A percentile compares a stretch with the other conserved stretches of the same genome.
phyloP scores from a whole-genome alignment of 2,329 filamentous ascomycete species.

The Cladophialophora psammophila region DNA sequence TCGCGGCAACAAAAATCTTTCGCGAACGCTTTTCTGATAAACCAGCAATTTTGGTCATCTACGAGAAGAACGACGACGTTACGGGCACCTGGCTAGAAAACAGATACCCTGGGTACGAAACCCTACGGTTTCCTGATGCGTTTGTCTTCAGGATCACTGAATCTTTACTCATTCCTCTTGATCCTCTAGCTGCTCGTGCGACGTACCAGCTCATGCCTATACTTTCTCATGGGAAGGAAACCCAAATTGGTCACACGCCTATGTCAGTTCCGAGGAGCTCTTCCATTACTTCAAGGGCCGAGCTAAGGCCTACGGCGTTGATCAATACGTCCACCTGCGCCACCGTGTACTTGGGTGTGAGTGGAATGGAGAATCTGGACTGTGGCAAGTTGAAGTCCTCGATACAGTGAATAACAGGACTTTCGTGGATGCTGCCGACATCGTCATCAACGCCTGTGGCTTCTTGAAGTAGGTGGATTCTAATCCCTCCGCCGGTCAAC shows the following conservation, averaged over 20 bases:
- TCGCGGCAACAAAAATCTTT: constrained; percentile 24
- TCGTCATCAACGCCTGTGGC: constrained; percentile 64
- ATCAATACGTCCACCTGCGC: constrained; percentile 53
- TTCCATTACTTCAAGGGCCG: constrained; percentile 51
- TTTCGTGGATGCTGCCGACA: constrained; percentile 51
- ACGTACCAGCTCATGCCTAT: constrained; percentile 58
- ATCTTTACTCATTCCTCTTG: not conserved
- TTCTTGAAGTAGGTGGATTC: constrained; percentile 57
- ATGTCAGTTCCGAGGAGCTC: constrained; percentile 51
- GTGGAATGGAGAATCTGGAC: constrained; percentile 61
- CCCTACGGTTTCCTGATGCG: not conserved
- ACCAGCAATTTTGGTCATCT: constrained; percentile 19
- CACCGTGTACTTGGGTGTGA: constrained; percentile 62
- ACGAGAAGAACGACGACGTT: constrained; percentile 30
- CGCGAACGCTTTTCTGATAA: constrained; percentile 13
- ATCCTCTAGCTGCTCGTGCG: constrained; percentile 48
- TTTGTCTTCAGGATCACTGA: too few relatives aligned
- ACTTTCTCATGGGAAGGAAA: constrained; percentile 59
- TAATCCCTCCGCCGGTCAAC: too few relatives aligned
- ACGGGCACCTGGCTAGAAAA: constrained; percentile 30
- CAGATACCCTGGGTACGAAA: constrained; percentile 45
- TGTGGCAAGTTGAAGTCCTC: constrained; percentile 61
- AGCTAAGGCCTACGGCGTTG: constrained; percentile 50
- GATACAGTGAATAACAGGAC: constrained; percentile 19
- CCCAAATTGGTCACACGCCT: constrained; percentile 52